phyloP scores from a whole-genome alignment of 768 basidiomycete genomes.

The Trametes meyenii region DNA sequence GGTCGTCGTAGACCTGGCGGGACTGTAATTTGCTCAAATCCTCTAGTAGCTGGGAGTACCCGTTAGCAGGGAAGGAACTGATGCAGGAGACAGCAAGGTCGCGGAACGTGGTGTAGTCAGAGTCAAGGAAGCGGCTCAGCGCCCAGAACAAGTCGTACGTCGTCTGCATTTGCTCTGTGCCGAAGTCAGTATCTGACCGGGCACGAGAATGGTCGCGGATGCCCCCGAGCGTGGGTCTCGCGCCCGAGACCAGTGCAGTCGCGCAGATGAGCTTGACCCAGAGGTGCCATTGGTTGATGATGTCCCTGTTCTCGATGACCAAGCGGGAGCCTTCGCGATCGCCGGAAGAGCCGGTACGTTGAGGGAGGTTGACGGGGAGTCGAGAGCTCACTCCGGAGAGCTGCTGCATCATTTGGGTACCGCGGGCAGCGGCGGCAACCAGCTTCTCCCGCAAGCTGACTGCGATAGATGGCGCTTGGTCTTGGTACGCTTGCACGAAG shows the following conservation, averaged over 20 bases:
- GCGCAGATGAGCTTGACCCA: conserved; percentile 87
- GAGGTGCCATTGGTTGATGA: conserved; percentile 78
- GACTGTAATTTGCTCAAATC: conserved; percentile 80
- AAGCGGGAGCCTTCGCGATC: conserved; percentile 58
- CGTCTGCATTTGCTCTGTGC: conserved; percentile 80
- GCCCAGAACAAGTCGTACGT: conserved; percentile 84
- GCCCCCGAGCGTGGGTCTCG: conserved; percentile 55
- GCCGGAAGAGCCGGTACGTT: conserved; percentile 40
- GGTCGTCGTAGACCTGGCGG: conserved; percentile 84
- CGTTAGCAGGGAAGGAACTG: conserved; percentile 78
- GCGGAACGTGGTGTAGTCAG: conserved; percentile 80
- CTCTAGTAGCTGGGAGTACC: conserved; percentile 81
- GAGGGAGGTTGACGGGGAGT: conserved; percentile 49
- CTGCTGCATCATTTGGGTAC: conserved; percentile 70
- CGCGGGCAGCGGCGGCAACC: conserved; percentile 68
- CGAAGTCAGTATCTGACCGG: conserved; percentile 73
- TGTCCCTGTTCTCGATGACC: conserved; percentile 56
- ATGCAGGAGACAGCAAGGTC: conserved; percentile 88
- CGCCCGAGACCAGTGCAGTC: conserved; percentile 71
- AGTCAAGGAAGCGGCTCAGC: conserved; percentile 84
- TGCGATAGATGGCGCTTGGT: conserved; percentile 49
- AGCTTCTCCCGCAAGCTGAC: conserved; percentile 62
- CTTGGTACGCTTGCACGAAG: conserved; percentile 59
- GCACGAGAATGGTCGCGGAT: conserved; percentile 67
- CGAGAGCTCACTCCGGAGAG: conserved; percentile 71